Percentiles rank a stretch among this genome's conserved stretches.
phyloP scores from a whole-genome alignment of 1,139 yeast genomes.

The Debaryomyces sp. region DNA sequence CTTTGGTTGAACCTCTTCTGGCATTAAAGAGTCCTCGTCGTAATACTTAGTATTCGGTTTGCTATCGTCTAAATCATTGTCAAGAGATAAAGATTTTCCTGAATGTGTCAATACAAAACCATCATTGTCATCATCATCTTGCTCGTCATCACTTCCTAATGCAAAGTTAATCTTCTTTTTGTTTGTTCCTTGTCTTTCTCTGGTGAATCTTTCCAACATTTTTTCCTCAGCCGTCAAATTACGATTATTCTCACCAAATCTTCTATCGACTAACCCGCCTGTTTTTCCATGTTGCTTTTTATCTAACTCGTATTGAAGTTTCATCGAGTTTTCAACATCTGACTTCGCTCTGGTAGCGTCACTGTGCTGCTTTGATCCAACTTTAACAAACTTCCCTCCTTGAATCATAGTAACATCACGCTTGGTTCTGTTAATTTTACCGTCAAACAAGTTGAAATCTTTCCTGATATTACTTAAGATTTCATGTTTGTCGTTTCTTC shows the following conservation, averaged over 20 bases:
- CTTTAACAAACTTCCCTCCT: slow-evolving; percentile 56
- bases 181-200: slow-evolving; percentile 68
- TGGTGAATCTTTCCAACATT: slow-evolving; percentile 92
- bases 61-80: slow-evolving; percentile 42
- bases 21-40: slow-evolving; percentile 36
- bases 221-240: slow-evolving; percentile 81
- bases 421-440: slow-evolving; percentile 70
- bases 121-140: slow-evolving; percentile 45
- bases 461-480: slow-evolving; percentile 66
- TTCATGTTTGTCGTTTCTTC: slow-evolving; percentile 65
- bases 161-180: slow-evolving; percentile 61
- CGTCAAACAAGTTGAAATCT: slow-evolving; percentile 89
- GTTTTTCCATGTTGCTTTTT: slow-evolving; percentile 63
- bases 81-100: slow-evolving; percentile 67
- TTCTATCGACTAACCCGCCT: slow-evolving; percentile 80
- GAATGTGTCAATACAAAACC: slow-evolving; percentile 70
- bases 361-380: slow-evolving; percentile 55
- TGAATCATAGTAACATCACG: slow-evolving; percentile 59
- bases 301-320: slow-evolving; percentile 66
- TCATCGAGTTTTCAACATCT: slow-evolving; percentile 74
- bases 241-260: slow-evolving; percentile 88
- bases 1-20: slow-evolving; percentile 42
- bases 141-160: slow-evolving; percentile 69
- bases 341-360: slow-evolving; percentile 59
- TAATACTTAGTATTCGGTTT: slow-evolving; percentile 28